Base-by-base conservation (phyloP, 352 stramenopile genomes). In the Thalassiosira livingstoniorum region DNA sequence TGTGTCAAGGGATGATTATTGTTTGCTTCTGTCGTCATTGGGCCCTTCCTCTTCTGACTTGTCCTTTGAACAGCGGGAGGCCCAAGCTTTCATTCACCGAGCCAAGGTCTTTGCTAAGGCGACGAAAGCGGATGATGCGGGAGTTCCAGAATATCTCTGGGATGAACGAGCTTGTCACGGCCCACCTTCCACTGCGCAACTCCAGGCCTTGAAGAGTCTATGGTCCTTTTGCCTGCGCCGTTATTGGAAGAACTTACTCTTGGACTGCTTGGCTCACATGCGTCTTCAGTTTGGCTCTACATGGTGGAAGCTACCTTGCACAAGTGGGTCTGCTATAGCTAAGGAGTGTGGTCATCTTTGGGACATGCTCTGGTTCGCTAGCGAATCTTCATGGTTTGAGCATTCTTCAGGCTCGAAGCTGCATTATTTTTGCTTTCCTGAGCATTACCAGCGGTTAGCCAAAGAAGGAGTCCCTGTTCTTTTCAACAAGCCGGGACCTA, bases 401-500 rank as follows among this genome's bases (percentile, higher is more conserved):
- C 86, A 84, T 53, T 23, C 64, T 0, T 15, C 21, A 25, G 80
- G 84, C 21, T 87, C 80, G 15, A 32, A 34, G 7, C 45, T 72
- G 25, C 72, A 77, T 27, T 78, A 72, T 42, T 89, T 75, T 51
- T 43, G 57, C n/a, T 87, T 75, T 37, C 80, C 84, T 18, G 15
- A 32, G 0, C 15, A 51, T 15, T 86, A 84, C 29, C 54, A 64
- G 29, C 35, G 43, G 4, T 4, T 68, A 21, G 68, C 80, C 7
- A 47, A 63, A 62, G 79, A 89, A 65, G 75, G 82, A 27, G 67
- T 88, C 1, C 62, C 43, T 58, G 35, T 79, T 0, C 80, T 60
- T 11, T 85, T 88, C 57, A 39, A 75, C n/a, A 43, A 58, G 1
- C 3, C 13, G 3, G 42, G 67, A 1, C 75, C 65, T 1, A 57